These are phyloP conservation scores for Neodidymelliopsis sp. DNA, from an alignment of 2,329 filamentous ascomycete genomes.

Conservation along the genomic window DNA sequence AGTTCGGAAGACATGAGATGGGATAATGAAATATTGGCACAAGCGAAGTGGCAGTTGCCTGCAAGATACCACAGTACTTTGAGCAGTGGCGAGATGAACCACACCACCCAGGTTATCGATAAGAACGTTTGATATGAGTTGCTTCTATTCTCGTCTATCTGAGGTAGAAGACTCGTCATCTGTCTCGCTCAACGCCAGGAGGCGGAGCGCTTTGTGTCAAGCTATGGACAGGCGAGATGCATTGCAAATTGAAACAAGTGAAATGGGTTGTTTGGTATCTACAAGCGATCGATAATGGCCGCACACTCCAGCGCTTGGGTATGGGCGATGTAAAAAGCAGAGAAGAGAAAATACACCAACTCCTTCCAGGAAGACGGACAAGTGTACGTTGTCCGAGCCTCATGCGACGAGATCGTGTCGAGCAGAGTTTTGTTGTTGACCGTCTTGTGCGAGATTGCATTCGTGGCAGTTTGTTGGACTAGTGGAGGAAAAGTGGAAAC, in stretches of 20 bases:
- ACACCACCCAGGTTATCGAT: no score
- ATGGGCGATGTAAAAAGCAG: constrained; percentile 33
- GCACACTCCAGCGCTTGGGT: constrained; percentile 49
- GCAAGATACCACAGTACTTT: no score
- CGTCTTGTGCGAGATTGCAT: constrained; percentile 6
- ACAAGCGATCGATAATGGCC: constrained; percentile 38
- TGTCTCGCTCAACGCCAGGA: constrained; percentile 39
- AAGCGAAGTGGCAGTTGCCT: background rate
- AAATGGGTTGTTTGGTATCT: constrained; percentile 25
- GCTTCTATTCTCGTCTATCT: constrained; percentile 5
- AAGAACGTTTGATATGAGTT: no score
- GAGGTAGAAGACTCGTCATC: constrained; percentile 34
- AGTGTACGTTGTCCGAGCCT: background rate
- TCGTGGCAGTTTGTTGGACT: constrained; percentile 1
- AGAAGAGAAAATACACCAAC: constrained; percentile 7
- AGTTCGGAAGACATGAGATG: constrained; percentile 3
- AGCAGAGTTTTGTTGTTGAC: constrained; percentile 6
- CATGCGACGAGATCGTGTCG: constrained; percentile 11
- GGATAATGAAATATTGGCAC: background rate
- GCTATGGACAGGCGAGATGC: constrained; percentile 38
- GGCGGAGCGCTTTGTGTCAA: constrained; percentile 41
- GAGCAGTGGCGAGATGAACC: no score
- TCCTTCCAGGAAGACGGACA: background rate
- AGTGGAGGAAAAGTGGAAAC: constrained; percentile 17
- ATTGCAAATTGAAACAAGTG: constrained; percentile 16